Percentiles rank a stretch among this genome's conserved stretches.
These are phyloP conservation scores for Phytophthora pistaciae DNA, from an alignment of 352 stramenopile genomes.

Conservation along the genomic window DNA sequence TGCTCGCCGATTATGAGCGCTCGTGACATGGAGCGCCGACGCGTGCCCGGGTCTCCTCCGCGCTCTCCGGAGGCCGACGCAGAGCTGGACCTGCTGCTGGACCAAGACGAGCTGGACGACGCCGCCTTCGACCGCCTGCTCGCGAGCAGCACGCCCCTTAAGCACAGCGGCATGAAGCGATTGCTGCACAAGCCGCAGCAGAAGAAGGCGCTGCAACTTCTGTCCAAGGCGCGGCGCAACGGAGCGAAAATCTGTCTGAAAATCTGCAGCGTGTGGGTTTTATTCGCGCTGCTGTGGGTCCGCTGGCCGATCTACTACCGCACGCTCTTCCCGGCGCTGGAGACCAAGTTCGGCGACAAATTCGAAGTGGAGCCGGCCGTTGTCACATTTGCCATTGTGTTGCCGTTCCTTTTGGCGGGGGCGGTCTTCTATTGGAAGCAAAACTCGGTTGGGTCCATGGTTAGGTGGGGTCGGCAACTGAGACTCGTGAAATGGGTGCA, in stretches of 20 bases:
- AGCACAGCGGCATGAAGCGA: constrained; percentile 19
- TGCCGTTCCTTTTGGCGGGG: constrained; percentile 50
- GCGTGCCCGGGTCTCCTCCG: constrained; percentile 15
- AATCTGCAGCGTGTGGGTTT: constrained; percentile 37
- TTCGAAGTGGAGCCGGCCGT: constrained; percentile 57
- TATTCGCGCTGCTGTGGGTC: constrained; percentile 53
- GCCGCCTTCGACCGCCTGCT: constrained; percentile 29
- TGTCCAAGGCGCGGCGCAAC: constrained; percentile 26
- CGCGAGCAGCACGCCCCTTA: constrained; percentile 13
- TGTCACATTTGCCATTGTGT: constrained; percentile 43
- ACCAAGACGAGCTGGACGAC: constrained; percentile 27
- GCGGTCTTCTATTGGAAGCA: constrained; percentile 56
- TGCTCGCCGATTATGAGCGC: constrained; percentile 37
- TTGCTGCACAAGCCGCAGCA: constrained; percentile 37
- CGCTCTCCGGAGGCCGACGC: constrained; percentile 23
- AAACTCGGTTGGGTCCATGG: constrained; percentile 18
- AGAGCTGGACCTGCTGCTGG: constrained; percentile 32
- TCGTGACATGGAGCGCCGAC: constrained; percentile 40
- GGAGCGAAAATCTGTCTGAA: constrained; percentile 22
- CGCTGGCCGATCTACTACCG: constrained; percentile 59
- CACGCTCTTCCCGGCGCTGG: constrained; percentile 34
- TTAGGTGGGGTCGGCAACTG: constrained; percentile 11
- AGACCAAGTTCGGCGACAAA: constrained; percentile 42
- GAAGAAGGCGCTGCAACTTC: constrained; percentile 26
- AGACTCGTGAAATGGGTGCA: constrained; percentile 39